Evolutionary conservation across 148 eudicot species (phyloP), one percentile per base, ranked within the genome.

Genomic region (Pouteria glomerata): DNA sequence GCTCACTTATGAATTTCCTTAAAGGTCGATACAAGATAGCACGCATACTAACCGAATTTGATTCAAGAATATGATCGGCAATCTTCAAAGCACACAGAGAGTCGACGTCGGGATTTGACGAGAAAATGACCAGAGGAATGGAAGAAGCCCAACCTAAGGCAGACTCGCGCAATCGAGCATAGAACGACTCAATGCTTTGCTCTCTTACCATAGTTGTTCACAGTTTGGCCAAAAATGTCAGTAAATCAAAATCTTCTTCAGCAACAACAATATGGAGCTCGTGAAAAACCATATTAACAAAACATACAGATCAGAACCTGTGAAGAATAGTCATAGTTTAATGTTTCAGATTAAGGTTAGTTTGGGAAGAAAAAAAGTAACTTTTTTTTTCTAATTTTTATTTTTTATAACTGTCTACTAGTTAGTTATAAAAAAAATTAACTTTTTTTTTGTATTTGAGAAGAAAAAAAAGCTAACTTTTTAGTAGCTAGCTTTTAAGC

Each of bases 91-190:
- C 99, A 80, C 99, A 95, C 0, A 95, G 82, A 0, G 99, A 92
- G 76, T 95, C 99, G 0, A 90, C 99, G 81, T 95, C 99, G 1
- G 96, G 90, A 7, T 94, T 96, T 1, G 99, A 96, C 6, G 99
- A 97, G 72, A 96, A 96, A 30, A 96, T 90, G 11, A 96, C 80
- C 73, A 94, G 70, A 23, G 98, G 98, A 14, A 76, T 69, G 34
- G 87, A 76, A 4, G 83, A 69, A 69, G 84, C 84, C 6, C 85
- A 61, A 56, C 70, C 78, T 27, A 78, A 52, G 12, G 94, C 86
- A 0, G 97, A 91, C 31, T 81, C 75, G 1, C 89, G 83, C 56
- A 91, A 75, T 72, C 80, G 81, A 4, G 83, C 23, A 37, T 91
- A 91, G 59, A 91, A 91, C 18, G 88, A 65, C 24, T 87, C 92